Base-by-base conservation (phyloP, 1,284 basidiomycete genomes). In the Trametes hirsuta region DNA sequence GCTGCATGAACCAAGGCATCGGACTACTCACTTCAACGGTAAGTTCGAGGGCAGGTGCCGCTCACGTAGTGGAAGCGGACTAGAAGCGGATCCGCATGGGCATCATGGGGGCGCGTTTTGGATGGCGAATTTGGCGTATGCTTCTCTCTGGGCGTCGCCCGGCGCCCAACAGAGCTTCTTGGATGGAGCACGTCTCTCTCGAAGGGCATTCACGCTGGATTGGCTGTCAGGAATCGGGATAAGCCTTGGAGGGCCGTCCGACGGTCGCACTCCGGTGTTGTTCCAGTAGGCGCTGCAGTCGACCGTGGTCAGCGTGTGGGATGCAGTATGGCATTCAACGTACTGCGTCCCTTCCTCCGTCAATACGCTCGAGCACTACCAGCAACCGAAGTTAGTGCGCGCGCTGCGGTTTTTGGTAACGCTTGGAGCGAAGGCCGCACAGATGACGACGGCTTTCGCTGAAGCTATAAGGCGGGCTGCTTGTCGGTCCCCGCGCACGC, bases 221-320 rank as follows among this genome's bases (percentile, higher is more conserved):
- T 50, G 24, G 56, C 30, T 30, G 5, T 30, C 30, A 30, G 30
- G 8, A 30, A 30, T 30, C 30, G 30, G 30, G 30, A 30, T 30
- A 30, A 30, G 30, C 30, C 30, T 30, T 30, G 30, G 53, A 58
- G 45, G 25, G 24, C 21, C 44, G 55, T 61, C 64, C 64, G 64
- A 65, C 35, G 44, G 56, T 61, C 61, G 64, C 61, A 61, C 64
- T 62, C 64, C 64, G 64, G 64, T 36, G 30, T 61, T 63, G 46
- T 61, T 63, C 64, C 64, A 63, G 37, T 10, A 22, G 55, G 22
- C 12, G 44, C n/a, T 50, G 37, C 3, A 24, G 25, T 25, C 47
- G 30, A 30, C 30, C 18, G 18, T 40, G 21, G 37, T 47, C 53
- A 25, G 25, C 37, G 25, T 47, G 55, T 30, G 30, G n/a, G 14